Base-by-base conservation (phyloP, 179 eudicot species). In the Amaranthus tricolor region DNA sequence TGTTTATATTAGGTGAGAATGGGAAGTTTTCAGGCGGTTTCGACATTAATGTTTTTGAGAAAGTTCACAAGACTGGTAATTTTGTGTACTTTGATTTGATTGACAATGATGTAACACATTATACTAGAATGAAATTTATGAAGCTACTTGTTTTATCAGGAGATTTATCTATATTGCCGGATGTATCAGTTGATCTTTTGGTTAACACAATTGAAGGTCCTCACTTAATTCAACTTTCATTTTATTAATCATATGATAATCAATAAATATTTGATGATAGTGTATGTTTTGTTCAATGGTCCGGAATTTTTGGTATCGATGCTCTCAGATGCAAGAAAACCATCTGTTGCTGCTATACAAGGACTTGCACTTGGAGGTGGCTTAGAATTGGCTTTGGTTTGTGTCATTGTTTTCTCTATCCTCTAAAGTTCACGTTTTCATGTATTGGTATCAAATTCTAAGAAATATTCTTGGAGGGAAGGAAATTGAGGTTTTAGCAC, bases 321-420 rank as follows among this genome's bases (percentile, higher is more conserved):
- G 48, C 45, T 19, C 17, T 72, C 75, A 94, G 98, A 89, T 88
- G 90, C 83, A 66, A 86, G 84, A 79, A 94, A 94, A 82, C 98
- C 98, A 24, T 82, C 80, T 56, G 97, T 94, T 84, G 98, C 98
- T 84, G 98, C 97, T 65, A 75, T 94, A 64, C 82, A 85, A 85
- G 97, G 98, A 71, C 90, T 92, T 80, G 98, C 97, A 73, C 94
- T 94, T 66, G 98, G 98, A 71, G 98, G 97, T 79, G 98, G 97
- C 80, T 84, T 94, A 79, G 98, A 94, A 81, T 48, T 94, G 68
- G 90, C 97, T 63, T 55, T 94, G 98, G 98, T 94, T 82, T 63
- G 97, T 85, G 59, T 44, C 24, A 16, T 62, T 51, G 40, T 31
- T 31, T 31, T 31, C 3, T 31, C 40, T 31, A 6, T 3, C 43